phyloP scores from a whole-genome alignment of 108 stramenopile species.

The Pseudonitzschia delicatissima region DNA sequence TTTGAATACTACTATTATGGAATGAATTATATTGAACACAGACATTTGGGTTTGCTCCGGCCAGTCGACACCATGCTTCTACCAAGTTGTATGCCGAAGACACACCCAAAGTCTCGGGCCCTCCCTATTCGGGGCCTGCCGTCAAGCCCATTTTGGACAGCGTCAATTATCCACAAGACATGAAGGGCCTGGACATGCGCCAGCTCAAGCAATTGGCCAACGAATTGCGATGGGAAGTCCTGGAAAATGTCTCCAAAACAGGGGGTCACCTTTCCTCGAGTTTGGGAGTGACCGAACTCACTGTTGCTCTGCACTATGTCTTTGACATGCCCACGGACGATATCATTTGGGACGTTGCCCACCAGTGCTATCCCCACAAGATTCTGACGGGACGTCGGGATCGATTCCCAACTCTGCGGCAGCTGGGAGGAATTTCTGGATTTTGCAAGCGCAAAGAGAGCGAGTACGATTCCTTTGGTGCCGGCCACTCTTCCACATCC shows the following conservation, averaged over 20 bases:
- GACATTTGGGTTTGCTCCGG: constrained; percentile 16
- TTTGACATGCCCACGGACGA: constrained; percentile 98
- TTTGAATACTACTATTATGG: not conserved
- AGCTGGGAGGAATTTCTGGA: constrained; percentile 89
- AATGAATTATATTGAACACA: not conserved
- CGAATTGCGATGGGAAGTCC: constrained; percentile 92
- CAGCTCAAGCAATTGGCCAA: constrained; percentile 93
- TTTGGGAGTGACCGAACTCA: constrained; percentile 94
- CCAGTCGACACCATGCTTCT: not conserved
- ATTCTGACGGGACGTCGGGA: constrained; percentile 92
- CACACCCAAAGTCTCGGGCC: constrained; percentile 42
- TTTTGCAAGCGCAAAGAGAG: constrained; percentile 95
- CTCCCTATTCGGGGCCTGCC: constrained; percentile 81
- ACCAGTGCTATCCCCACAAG: constrained; percentile 98
- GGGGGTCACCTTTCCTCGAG: constrained; percentile 94
- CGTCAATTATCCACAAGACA: constrained; percentile 78
- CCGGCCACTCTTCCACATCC: constrained; percentile 91
- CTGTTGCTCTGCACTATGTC: constrained; percentile 95
- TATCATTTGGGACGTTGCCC: constrained; percentile 97
- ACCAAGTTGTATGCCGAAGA: constrained; percentile 8
- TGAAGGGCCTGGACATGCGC: constrained; percentile 82
- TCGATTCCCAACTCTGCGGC: constrained; percentile 79
- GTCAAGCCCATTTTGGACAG: constrained; percentile 90
- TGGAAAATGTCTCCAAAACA: constrained; percentile 94
- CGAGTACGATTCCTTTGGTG: constrained; percentile 95